A percentile compares a stretch with the other conserved stretches of the same genome.
Conservation (phyloP, 2,329 filamentous ascomycete genomes). For the Ophiostoma piceae region DNA sequence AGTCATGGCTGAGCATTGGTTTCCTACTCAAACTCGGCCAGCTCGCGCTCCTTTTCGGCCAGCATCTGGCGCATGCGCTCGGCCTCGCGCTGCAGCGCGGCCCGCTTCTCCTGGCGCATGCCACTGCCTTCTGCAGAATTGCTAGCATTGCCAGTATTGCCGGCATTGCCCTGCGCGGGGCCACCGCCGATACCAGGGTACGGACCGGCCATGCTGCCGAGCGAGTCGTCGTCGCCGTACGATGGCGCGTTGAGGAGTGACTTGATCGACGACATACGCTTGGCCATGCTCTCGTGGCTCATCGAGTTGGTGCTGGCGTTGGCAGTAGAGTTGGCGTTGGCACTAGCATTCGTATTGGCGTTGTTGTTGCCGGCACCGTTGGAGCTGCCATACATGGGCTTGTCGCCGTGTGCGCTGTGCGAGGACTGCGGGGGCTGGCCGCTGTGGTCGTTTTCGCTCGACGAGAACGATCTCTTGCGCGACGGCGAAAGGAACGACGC, state of each 20-base stretch:
- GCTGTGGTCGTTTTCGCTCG: conserved; percentile 46
- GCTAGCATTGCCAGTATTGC: not conserved
- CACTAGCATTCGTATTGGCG: not conserved
- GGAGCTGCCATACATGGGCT: not conserved
- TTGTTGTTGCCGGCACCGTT: not conserved
- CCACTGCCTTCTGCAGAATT: not conserved
- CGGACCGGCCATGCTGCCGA: conserved; percentile 26
- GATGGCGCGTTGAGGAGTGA: conserved; percentile 62
- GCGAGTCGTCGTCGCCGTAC: conserved; percentile 34
- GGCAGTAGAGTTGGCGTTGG: conserved; percentile 28
- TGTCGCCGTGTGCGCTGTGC: conserved; percentile 11
- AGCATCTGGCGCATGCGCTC: conserved; percentile 70
- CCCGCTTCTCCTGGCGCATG: conserved; percentile 51
- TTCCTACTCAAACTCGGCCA: conserved; percentile 43
- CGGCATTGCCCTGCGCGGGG: too few relatives aligned
- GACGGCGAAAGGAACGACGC: conserved; percentile 55
- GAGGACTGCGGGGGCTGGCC: not conserved
- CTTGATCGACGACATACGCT: conserved; percentile 69
- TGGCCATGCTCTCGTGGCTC: conserved; percentile 47
- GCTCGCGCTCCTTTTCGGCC: conserved; percentile 66
- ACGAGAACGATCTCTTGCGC: conserved; percentile 64
- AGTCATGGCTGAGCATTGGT: not conserved
- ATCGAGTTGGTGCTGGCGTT: conserved; percentile 21
- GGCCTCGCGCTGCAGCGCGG: conserved; percentile 64
- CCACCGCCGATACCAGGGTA: conserved; percentile 24